Percentiles rank a stretch among this genome's conserved stretches.
Evolutionary conservation across 495 filamentous ascomycete species (phyloP).

Genomic region (Penicillium argentinense): DNA sequence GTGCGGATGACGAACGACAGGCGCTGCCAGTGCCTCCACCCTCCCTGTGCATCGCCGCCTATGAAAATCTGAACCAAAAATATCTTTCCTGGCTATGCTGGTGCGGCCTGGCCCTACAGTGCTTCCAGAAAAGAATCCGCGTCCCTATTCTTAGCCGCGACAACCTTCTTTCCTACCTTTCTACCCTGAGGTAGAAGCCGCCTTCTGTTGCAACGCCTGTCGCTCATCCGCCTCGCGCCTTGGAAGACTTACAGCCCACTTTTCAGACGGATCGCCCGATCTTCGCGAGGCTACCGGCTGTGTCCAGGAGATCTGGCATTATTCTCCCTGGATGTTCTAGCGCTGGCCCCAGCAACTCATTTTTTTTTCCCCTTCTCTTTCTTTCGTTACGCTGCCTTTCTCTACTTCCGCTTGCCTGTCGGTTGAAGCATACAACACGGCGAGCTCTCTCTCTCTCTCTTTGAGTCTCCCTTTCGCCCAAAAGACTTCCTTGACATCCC

Average conservation of each 20-base stretch:
- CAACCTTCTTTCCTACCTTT: background rate
- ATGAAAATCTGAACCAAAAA: constrained; percentile 29
- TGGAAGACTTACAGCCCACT: background rate
- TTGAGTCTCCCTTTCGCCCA: background rate
- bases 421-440: background rate
- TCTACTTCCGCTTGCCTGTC: background rate
- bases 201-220: background rate
- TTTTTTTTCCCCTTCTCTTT: background rate
- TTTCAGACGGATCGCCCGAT: constrained; percentile 2
- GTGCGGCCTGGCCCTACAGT: constrained; percentile 1
- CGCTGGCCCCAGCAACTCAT: background rate
- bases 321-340: constrained; percentile 14
- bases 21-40: constrained; percentile 15
- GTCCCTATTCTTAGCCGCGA: constrained; percentile 10
- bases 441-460: background rate
- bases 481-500: background rate
- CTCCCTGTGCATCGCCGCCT: constrained; percentile 17
- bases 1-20: constrained; percentile 22
- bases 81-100: constrained; percentile 23
- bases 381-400: background rate
- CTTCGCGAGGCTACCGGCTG: constrained; percentile 3
- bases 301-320: constrained; percentile 12
- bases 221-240: too few species aligned
- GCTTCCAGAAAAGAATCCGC: constrained; percentile 5
- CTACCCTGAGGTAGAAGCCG: background rate